Percentiles rank a stretch among this genome's conserved stretches.
Conservation (phyloP, 129 eudicot species). For the Artemisia tridentata region DNA sequence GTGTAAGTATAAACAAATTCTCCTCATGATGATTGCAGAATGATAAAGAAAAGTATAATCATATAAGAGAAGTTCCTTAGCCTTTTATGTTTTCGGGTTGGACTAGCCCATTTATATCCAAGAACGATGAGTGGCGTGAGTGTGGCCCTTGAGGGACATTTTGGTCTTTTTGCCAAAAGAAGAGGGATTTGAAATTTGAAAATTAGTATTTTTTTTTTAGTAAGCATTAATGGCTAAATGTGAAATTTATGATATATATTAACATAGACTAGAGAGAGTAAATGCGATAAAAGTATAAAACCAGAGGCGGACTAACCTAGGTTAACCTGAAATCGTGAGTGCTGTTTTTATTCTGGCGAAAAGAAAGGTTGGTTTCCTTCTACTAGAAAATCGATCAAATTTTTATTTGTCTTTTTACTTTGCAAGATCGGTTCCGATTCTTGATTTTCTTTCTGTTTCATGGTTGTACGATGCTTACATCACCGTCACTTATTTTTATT, state of each 20-base stretch:
- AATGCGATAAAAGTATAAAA: not conserved
- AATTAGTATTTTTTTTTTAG: not conserved
- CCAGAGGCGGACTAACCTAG: constrained; percentile 23
- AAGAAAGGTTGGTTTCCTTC: constrained; percentile 8
- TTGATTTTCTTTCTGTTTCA: not conserved
- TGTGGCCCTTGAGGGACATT: constrained; percentile 24
- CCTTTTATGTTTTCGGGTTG: constrained; percentile 15
- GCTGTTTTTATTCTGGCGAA: not conserved
- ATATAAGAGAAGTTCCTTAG: not conserved
- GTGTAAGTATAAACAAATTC: too few species aligned
- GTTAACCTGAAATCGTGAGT: not conserved
- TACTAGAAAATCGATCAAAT: constrained; percentile 5
- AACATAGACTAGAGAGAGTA: constrained; percentile 11
- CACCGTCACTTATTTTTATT: too few species aligned
- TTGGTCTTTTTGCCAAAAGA: constrained; percentile 21
- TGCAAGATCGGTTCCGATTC: not conserved
- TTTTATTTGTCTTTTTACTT: not conserved
- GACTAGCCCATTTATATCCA: not conserved
- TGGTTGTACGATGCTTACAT: not conserved
- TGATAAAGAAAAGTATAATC: too few species aligned
- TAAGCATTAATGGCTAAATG: constrained; percentile 3
- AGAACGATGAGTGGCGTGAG: not conserved
- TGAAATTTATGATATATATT: constrained; percentile 16
- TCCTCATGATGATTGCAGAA: too few species aligned
- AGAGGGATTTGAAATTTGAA: not conserved